A percentile compares a stretch with the other conserved stretches of the same genome.
phyloP scores from a whole-genome alignment of 352 stramenopile species.

The Globisporangium okanoganense region DNA sequence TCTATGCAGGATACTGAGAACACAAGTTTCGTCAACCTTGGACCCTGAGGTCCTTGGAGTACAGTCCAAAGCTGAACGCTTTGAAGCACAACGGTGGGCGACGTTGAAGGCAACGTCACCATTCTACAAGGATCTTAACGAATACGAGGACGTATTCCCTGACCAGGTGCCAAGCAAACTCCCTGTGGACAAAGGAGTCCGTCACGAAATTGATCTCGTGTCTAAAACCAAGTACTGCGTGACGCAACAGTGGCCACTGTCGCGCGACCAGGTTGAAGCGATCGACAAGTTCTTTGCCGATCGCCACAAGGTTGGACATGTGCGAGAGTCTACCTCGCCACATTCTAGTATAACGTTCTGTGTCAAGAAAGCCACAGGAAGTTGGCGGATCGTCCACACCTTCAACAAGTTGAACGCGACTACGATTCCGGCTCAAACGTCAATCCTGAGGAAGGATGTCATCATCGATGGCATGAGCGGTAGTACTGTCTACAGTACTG shows the following conservation, averaged over 20 bases:
- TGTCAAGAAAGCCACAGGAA: conserved; percentile 20
- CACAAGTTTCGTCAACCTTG: too few relatives aligned
- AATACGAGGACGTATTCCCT: too few relatives aligned
- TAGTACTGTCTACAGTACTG: conserved; percentile 25
- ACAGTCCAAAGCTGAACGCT: too few relatives aligned
- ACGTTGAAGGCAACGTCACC: too few relatives aligned
- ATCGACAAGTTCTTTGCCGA: too few relatives aligned
- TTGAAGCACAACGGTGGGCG: too few relatives aligned
- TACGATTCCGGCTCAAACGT: conserved; percentile 25
- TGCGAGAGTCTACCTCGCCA: conserved; percentile 17
- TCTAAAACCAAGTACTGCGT: conserved; percentile 25
- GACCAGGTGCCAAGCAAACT: too few relatives aligned
- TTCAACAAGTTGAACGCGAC: conserved; percentile 32
- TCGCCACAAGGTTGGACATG: conserved; percentile 14
- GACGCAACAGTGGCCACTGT: conserved; percentile 24
- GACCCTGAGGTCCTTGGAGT: too few relatives aligned
- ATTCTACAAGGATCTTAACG: too few relatives aligned
- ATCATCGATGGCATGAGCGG: conserved; percentile 20
- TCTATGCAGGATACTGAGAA: too few relatives aligned
- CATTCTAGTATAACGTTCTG: conserved; percentile 24
- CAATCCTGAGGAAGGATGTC: conserved; percentile 27
- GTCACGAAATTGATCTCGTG: conserved; percentile 27
- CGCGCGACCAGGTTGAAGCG: conserved; percentile 21
- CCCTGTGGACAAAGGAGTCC: conserved; percentile 11
- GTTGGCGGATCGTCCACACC: conserved; percentile 27